These are phyloP conservation scores for Umbellularia californica DNA, from an alignment of 164 flowering plant genomes.

Conservation along the genomic window DNA sequence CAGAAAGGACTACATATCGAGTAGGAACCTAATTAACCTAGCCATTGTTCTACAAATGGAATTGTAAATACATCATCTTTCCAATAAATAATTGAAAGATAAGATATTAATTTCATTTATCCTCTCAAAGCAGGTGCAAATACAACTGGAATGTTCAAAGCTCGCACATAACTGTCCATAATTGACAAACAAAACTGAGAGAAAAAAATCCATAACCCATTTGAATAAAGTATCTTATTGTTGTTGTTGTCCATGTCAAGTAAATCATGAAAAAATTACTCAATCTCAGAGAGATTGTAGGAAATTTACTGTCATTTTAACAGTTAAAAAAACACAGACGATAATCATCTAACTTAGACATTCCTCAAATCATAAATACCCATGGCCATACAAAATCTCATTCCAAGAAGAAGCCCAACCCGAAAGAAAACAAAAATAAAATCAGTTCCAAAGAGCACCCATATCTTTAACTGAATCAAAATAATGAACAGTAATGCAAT, in stretches of 20 bases:
- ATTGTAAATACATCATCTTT: not conserved
- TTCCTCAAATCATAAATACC: not conserved
- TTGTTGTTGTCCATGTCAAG: not conserved
- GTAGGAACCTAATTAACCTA: not conserved
- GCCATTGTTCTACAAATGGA: not conserved
- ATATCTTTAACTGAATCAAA: slow-evolving; percentile 2
- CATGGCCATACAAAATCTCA: not conserved
- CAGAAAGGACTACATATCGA: not conserved
- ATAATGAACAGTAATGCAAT: not conserved
- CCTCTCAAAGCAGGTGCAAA: not conserved
- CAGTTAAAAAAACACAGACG: no score
- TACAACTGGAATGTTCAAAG: not conserved
- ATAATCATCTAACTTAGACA: no score
- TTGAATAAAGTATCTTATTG: not conserved
- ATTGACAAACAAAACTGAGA: not conserved
- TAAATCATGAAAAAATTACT: not conserved
- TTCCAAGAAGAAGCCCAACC: not conserved
- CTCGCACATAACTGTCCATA: not conserved
- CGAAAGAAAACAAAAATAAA: not conserved
- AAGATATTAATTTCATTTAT: no score
- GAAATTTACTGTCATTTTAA: no score
- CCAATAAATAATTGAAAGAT: not conserved
- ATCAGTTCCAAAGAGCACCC: not conserved
- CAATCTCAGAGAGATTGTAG: not conserved
- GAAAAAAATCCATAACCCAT: not conserved